phyloP scores from a whole-genome alignment of 2,329 filamentous ascomycete genomes.

The Apiospora koreana region DNA sequence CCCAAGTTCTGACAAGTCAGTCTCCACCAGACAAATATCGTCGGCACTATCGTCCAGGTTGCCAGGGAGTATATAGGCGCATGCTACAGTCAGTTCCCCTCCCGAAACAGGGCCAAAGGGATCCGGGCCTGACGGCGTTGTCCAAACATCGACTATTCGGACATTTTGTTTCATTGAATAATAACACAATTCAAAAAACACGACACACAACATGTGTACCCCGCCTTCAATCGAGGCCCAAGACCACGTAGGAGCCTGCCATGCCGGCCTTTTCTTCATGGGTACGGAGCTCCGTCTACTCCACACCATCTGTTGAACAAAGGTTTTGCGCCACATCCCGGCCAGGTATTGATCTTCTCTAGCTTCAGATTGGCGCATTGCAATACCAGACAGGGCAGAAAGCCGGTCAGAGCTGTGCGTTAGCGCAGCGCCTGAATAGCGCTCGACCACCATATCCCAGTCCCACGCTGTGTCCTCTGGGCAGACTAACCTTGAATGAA shows the following conservation, averaged over 20 bases:
- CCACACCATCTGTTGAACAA: neutral
- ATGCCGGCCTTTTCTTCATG: neutral
- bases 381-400: conserved; percentile 7
- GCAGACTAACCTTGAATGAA: neutral
- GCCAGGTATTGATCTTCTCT: conserved; percentile 3
- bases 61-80: neutral
- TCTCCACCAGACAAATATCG: neutral
- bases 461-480: neutral
- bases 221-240: conserved; percentile 3
- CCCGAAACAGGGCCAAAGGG: neutral
- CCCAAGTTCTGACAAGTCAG: neutral
- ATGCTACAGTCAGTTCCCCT: neutral
- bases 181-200: too few species aligned
- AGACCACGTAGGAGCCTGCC: conserved; percentile 6
- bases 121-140: neutral
- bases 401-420: neutral
- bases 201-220: neutral
- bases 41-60: neutral
- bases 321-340: neutral
- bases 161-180: neutral
- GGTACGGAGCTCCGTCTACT: neutral
- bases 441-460: neutral
- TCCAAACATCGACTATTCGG: neutral
- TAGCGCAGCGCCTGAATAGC: neutral
- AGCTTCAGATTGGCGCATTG: neutral